phyloP scores from a whole-genome alignment of 2,329 filamentous ascomycete species.

The Pseudogymnoascus sp. region DNA sequence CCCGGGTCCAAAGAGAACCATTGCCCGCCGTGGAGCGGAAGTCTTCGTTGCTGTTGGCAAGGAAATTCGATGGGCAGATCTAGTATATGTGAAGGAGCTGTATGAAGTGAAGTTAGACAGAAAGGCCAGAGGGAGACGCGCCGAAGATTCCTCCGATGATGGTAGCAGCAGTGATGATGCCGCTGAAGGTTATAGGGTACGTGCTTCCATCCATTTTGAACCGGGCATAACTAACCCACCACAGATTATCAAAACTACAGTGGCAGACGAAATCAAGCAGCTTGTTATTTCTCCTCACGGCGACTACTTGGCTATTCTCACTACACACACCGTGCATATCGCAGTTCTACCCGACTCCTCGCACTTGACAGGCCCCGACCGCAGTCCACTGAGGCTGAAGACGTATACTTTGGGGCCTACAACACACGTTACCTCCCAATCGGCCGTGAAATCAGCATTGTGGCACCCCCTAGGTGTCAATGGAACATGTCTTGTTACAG shows the following conservation, averaged over 20 bases:
- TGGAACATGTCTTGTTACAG: conserved; percentile 74
- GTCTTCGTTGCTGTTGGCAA: conserved; percentile 83
- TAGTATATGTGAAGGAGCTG: conserved; percentile 67
- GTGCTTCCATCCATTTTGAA: conserved; percentile 20
- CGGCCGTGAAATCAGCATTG: conserved; percentile 69
- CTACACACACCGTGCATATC: conserved; percentile 81
- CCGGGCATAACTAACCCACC: conserved; percentile 14
- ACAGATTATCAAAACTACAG: conserved; percentile 69
- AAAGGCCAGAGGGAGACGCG: conserved; percentile 23
- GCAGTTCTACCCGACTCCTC: conserved; percentile 75
- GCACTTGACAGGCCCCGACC: conserved; percentile 64
- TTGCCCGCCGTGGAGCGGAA: conserved; percentile 77
- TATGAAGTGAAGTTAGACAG: conserved; percentile 36
- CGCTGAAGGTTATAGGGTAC: conserved; percentile 42
- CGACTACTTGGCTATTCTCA: conserved; percentile 77
- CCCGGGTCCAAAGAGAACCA: conserved; percentile 52
- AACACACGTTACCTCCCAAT: conserved; percentile 79
- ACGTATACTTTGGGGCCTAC: conserved; percentile 89
- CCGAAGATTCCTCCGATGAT: conserved; percentile 20
- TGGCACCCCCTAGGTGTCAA: conserved; percentile 91
- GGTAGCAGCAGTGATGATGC: conserved; percentile 21
- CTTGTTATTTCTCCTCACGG: conserved; percentile 76
- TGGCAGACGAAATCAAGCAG: conserved; percentile 77
- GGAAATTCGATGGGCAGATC: conserved; percentile 85
- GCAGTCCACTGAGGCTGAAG: conserved; percentile 66